These are phyloP conservation scores for Suhomyces yuchorum DNA, from an alignment of 1,139 yeast genomes.

Conservation along the genomic window DNA sequence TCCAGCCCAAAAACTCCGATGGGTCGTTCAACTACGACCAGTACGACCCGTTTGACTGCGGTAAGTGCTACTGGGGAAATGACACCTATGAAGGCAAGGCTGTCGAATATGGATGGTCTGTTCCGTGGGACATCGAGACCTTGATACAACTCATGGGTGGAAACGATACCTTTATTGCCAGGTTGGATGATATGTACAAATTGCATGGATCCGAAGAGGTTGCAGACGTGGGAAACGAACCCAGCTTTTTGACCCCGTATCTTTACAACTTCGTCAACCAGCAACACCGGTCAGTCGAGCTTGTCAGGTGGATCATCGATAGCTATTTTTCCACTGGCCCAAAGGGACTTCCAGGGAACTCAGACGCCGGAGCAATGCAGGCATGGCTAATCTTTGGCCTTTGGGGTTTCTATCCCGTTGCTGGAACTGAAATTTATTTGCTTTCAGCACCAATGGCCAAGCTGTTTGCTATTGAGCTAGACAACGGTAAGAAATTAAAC, in stretches of 20 bases:
- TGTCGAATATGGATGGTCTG: neutral
- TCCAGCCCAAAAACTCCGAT: neutral
- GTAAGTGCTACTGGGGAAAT: neutral
- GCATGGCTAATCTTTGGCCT: neutral
- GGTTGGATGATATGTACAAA: conserved; percentile 41
- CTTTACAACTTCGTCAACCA: neutral
- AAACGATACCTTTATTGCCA: conserved; percentile 26
- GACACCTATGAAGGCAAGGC: neutral
- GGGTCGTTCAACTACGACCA: neutral
- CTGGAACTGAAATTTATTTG: neutral
- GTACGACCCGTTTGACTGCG: neutral
- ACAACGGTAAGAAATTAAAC: neutral
- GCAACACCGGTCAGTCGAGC: neutral
- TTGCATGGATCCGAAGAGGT: conserved; percentile 25
- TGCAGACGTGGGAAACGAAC: neutral
- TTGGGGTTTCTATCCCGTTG: neutral
- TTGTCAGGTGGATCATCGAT: neutral
- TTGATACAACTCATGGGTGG: conserved; percentile 31
- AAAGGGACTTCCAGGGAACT: neutral
- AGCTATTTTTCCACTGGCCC: neutral
- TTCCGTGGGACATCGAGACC: conserved; percentile 14
- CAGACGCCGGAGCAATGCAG: neutral
- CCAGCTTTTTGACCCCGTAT: neutral
- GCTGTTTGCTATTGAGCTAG: neutral
- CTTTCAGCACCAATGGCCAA: neutral